A percentile compares a stretch with the other conserved stretches of the same genome.
Conservation (phyloP, 2,329 filamentous ascomycete species). For the Trichoderma afroharzianum region DNA sequence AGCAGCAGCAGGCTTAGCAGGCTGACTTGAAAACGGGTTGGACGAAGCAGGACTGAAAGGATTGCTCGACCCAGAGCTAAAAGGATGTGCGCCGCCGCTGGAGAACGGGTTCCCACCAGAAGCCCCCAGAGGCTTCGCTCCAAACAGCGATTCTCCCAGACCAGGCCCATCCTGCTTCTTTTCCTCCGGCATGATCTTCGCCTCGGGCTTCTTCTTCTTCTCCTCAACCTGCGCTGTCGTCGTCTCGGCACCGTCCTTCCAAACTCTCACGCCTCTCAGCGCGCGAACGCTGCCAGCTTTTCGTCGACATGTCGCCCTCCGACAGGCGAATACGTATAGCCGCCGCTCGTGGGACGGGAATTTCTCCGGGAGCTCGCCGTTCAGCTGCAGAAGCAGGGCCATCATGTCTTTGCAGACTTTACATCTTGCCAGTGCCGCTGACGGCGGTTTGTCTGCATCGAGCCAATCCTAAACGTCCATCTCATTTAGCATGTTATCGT, state of each 20-base stretch:
- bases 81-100: conserved; percentile 45
- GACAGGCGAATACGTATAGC: conserved; percentile 82
- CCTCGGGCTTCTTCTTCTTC: conserved; percentile 30
- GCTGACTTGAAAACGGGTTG: conserved; percentile 31
- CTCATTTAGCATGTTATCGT: not conserved
- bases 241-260: conserved; percentile 38
- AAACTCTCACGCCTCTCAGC: conserved; percentile 63
- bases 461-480: conserved; percentile 70
- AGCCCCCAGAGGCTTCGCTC: conserved; percentile 49
- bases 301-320: conserved; percentile 71
- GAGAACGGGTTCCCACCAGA: conserved; percentile 58
- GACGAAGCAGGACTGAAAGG: conserved; percentile 29
- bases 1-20: conserved; percentile 34
- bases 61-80: conserved; percentile 35
- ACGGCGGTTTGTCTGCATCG: conserved; percentile 65
- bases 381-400: conserved; percentile 82
- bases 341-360: conserved; percentile 86
- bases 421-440: conserved; percentile 76
- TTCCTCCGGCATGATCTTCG: conserved; percentile 32
- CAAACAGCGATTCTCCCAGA: conserved; percentile 68
- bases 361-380: conserved; percentile 81
- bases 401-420: conserved; percentile 82
- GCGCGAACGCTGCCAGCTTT: conserved; percentile 79
- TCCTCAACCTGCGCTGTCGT: conserved; percentile 33
- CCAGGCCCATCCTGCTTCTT: conserved; percentile 38